Base-by-base conservation (phyloP, 352 stramenopile genomes). In the Phytophthora pluvialis region DNA sequence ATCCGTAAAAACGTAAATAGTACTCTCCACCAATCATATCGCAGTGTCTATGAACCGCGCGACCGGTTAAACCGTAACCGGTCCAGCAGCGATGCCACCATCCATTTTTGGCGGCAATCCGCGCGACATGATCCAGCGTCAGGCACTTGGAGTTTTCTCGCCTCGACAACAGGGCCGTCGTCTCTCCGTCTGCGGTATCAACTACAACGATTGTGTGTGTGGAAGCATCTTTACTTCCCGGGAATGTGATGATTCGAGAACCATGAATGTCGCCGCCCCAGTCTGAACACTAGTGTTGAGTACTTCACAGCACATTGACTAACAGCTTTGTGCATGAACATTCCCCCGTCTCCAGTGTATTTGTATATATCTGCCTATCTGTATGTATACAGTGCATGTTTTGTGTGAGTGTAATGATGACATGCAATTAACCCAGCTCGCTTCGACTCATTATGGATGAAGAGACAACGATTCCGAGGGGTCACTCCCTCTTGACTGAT, bases 211-310 rank as follows among this genome's bases (percentile, higher is more conserved):
- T 40, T 67, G 38, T 45, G 45, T 76, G 39, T 73, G 21, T 39
- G 46, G 48, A 28, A 64, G 28, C 11, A 29, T 64, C 26, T 57
- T 57, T 51, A 47, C 25, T 68, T 38, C n/a, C 26, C 21, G 9
- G 80, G 77, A 93, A 90, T 88, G 86, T 91, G 70, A 83, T 94
- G 86, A 94, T 94, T 94, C 79, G 64, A 74, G 76, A 84, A 72
- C 68, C 81, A 83, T 89, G 83, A 88, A 92, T 94, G 86, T 94
- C 86, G 86, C 86, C 86, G 86, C 86, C 86, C 86, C 86, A 94
- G 83, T 68, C 86, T 93, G 86, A 90, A 91, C 64, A 73, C 21
- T 50, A 51, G 81, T 91, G 86, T 93, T 88, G 86, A 94, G 86
- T 81, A 81, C 86, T 93, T 93, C 75, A 75, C 31, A 47, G 75